Conservation (phyloP, 345 rosid genomes). For the Lepidium didymum region DNA sequence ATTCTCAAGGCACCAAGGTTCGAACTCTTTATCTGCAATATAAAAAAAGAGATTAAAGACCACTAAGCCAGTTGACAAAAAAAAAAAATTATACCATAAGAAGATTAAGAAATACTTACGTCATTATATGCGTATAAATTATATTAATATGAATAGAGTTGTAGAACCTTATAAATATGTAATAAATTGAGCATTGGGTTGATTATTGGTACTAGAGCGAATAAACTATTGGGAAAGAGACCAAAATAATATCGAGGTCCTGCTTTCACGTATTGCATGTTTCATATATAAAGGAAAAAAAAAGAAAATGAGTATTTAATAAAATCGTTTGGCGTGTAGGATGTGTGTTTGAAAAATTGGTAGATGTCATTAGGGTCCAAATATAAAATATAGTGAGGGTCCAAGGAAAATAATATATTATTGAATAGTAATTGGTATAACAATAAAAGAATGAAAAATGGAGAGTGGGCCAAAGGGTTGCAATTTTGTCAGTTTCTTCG, state of each 20-base stretch:
- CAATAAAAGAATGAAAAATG: not conserved
- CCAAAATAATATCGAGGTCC: slow-evolving; percentile 1
- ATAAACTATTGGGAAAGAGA: not conserved
- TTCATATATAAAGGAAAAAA: not conserved
- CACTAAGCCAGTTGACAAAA: too few species aligned
- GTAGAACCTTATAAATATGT: not conserved
- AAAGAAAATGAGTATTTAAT: not conserved
- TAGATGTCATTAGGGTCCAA: not conserved
- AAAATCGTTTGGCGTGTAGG: not conserved
- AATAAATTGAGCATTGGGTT: not conserved
- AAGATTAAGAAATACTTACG: not conserved
- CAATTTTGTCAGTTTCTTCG: slow-evolving; percentile 21
- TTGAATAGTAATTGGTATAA: not conserved
- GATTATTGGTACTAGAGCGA: not conserved
- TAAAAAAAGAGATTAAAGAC: too few species aligned
- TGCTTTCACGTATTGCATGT: slow-evolving; percentile 6
- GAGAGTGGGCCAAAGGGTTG: slow-evolving; percentile 3
- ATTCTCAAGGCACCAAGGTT: too few species aligned
- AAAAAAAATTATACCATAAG: too few species aligned
- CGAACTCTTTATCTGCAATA: too few species aligned
- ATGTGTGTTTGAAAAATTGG: not conserved
- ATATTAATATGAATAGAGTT: not conserved
- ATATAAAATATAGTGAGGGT: not conserved
- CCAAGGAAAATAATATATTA: not conserved
- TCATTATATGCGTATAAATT: not conserved